phyloP scores from a whole-genome alignment of 2,329 filamentous ascomycete genomes.

The Ascocoryne sarcoides region DNA sequence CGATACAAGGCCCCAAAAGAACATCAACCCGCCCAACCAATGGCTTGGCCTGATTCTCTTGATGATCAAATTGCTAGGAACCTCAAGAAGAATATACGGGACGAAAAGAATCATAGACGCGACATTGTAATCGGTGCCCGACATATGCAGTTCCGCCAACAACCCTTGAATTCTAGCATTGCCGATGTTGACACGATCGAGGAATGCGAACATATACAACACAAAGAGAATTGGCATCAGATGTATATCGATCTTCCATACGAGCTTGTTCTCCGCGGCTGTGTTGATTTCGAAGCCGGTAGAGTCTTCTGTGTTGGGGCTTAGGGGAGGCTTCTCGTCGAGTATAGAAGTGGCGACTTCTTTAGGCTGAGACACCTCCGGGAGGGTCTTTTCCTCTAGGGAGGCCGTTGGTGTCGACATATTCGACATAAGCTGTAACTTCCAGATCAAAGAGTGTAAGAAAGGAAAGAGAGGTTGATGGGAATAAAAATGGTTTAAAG shows the following conservation, averaged over 20 bases:
- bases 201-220: slow-evolving; percentile 63
- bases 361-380: background rate
- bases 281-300: slow-evolving; percentile 5
- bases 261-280: slow-evolving; percentile 11
- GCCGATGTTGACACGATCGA: slow-evolving; percentile 70
- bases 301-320: background rate
- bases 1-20: slow-evolving; percentile 36
- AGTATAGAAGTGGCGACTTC: background rate
- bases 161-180: slow-evolving; percentile 62
- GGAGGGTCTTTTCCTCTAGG: background rate
- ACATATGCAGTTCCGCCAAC: slow-evolving; percentile 50
- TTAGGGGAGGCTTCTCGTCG: background rate
- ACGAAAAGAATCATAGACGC: slow-evolving; percentile 33
- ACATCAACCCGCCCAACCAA: slow-evolving; percentile 32
- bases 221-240: slow-evolving; percentile 40
- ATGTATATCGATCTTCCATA: slow-evolving; percentile 18
- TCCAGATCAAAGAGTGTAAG: background rate
- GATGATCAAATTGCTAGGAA: slow-evolving; percentile 24
- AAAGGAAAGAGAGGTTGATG: background rate
- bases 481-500: background rate
- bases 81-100: slow-evolving; percentile 31
- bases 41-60: slow-evolving; percentile 30
- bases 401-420: background rate
- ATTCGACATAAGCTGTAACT: background rate
- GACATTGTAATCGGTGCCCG: slow-evolving; percentile 41